Conservation (phyloP, 257 asterid species). For the Cynanchum wilfordii region DNA sequence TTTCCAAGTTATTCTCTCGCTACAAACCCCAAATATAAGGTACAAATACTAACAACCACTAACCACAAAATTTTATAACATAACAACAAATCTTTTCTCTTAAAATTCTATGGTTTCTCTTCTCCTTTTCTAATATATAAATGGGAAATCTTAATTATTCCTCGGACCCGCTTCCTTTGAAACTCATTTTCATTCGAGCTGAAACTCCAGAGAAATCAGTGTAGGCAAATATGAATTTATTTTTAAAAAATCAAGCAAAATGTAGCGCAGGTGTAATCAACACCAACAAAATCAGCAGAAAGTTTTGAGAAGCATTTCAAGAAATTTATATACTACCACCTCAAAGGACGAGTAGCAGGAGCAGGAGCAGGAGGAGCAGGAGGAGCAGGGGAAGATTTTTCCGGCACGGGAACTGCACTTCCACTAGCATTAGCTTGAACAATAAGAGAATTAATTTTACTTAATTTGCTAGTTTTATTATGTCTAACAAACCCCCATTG, state of each 20-base stretch:
- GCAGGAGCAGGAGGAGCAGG: slow-evolving; percentile 25
- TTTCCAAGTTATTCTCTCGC: background rate
- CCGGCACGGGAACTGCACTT: slow-evolving; percentile 32
- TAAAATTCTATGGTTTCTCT: background rate
- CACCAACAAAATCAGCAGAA: background rate
- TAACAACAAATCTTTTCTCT: background rate
- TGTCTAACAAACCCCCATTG: background rate
- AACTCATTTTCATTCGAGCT: background rate
- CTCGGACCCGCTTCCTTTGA: background rate
- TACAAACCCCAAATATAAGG: background rate
- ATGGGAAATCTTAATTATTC: background rate
- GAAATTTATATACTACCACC: background rate
- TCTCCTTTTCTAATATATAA: background rate
- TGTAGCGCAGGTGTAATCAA: background rate
- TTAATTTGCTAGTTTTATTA: background rate
- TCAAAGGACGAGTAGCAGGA: slow-evolving; percentile 25
- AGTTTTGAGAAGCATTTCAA: background rate
- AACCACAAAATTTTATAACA: background rate
- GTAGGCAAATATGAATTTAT: background rate
- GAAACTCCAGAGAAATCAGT: background rate
- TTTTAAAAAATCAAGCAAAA: background rate
- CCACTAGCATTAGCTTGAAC: slow-evolving; percentile 26
- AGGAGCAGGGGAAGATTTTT: slow-evolving; percentile 24
- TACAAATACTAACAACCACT: background rate
- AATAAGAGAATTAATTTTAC: slow-evolving; percentile 5